Conservation (phyloP, 2,329 filamentous ascomycete genomes). For the Claviceps purpurea region DNA sequence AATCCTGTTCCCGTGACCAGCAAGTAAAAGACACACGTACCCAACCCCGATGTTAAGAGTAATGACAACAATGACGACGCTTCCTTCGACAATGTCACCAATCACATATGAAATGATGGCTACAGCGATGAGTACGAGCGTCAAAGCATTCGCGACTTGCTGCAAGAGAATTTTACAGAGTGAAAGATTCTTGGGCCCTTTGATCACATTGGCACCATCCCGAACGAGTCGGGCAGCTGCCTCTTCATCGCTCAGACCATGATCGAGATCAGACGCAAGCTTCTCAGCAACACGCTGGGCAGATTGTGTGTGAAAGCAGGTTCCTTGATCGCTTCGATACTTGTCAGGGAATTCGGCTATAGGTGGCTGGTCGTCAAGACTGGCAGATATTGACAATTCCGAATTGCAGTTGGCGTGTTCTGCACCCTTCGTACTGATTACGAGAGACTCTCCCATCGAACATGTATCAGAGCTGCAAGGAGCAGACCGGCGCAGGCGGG, state of each 20-base stretch:
- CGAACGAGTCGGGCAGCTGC: conserved; percentile 50
- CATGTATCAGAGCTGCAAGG: conserved; percentile 14
- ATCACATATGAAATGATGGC: conserved; percentile 58
- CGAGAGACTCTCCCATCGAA: conserved; percentile 29
- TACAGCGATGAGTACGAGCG: conserved; percentile 60
- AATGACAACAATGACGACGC: conserved; percentile 51
- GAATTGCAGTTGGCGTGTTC: conserved; percentile 24
- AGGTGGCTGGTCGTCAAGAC: conserved; percentile 26
- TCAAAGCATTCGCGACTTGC: conserved; percentile 66
- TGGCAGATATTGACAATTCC: conserved; percentile 22
- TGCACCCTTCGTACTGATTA: conserved; percentile 27
- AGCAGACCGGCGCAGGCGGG: conserved; percentile 3
- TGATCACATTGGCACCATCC: conserved; percentile 59
- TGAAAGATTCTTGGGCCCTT: conserved; percentile 57
- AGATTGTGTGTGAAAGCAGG: conserved; percentile 22
- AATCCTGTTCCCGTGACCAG: not conserved
- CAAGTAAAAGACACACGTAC: conserved; percentile 24
- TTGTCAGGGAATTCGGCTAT: conserved; percentile 24
- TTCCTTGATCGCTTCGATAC: conserved; percentile 18
- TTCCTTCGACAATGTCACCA: conserved; percentile 48
- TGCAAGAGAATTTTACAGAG: conserved; percentile 64
- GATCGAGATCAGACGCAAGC: conserved; percentile 28
- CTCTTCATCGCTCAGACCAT: conserved; percentile 52
- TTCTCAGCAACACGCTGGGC: conserved; percentile 20
- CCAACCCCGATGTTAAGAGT: conserved; percentile 54